Evolutionary conservation across 2,329 filamentous ascomycete genomes (phyloP), one percentile per base, ranked within the genome.

Genomic region (Berkeleyomyces basicola): DNA sequence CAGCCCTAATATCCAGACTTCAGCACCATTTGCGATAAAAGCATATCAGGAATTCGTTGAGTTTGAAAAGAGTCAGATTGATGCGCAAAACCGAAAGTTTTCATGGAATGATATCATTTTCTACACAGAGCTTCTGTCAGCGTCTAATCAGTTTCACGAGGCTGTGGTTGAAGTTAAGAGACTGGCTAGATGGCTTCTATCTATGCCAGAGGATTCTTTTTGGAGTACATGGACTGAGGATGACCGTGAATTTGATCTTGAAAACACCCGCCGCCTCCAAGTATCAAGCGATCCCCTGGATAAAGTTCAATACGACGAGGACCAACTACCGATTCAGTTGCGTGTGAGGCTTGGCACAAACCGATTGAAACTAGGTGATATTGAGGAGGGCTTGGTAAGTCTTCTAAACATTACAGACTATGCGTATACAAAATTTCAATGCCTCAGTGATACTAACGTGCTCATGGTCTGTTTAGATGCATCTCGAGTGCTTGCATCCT

Each of bases 171-270:
- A 86, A 66, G 77, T 95, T 10, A 93, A 88, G 70, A 77, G 78
- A 1, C 73, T 96, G 14, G 82, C 87, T 31, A 80, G 95, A 63
- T 96, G 90, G 90, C 78, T 96, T 62, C 77, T 96, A 46, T 88
- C 88, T 7, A 84, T 93, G 58, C 76, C 79, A 43, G 76, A 80
- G 3, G 91, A 99, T 71, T 72, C 69, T 0, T 89, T 84, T 69
- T 99, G 93, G 93, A 86, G 95, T 64, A 71, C 78, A 7, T 78
- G 80, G 66, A 76, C 80, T 39, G 77, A 82, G 4, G 89, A 96
- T 70, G 90, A 96, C 71, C 81, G 90, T 63, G 93, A 99, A 73
- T 99, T 90, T 83, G 93, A 99, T 71, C 73, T 81, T 4, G 80
- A 85, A 53, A 82, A 90, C 69, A 77, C 79, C 23, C 85, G 93